These are phyloP conservation scores for Ascoidea tarda DNA, from an alignment of 805 yeast genomes.

Conservation along the genomic window DNA sequence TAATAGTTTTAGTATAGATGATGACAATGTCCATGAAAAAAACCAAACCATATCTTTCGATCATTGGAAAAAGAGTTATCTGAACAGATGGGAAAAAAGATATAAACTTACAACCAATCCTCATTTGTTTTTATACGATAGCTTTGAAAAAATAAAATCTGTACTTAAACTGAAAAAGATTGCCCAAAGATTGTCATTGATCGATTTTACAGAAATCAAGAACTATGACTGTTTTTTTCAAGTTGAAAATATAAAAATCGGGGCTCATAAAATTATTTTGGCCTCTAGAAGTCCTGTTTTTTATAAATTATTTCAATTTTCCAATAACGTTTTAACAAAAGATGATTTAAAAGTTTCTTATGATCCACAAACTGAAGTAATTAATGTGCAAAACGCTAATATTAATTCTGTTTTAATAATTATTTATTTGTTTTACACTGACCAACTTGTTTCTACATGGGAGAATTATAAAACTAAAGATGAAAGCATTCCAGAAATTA, in stretches of 20 bases:
- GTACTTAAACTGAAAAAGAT: too few species aligned
- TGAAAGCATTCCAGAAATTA: conserved; percentile 17
- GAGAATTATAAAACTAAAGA: conserved; percentile 16
- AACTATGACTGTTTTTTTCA: conserved; percentile 23
- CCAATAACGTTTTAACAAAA: not conserved
- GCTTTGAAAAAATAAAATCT: too few species aligned
- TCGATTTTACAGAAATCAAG: conserved; percentile 5
- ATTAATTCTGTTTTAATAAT: conserved; percentile 17
- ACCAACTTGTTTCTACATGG: conserved; percentile 31
- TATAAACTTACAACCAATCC: too few species aligned
- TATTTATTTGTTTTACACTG: conserved; percentile 37
- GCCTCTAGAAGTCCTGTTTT: conserved; percentile 19
- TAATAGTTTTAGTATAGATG: too few species aligned
- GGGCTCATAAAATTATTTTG: conserved; percentile 23
- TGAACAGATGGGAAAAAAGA: too few species aligned
- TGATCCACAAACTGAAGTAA: not conserved
- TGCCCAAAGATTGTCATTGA: too few species aligned
- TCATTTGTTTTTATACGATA: too few species aligned
- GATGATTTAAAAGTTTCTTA: not conserved
- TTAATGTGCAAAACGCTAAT: not conserved
- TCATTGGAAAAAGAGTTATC: too few species aligned
- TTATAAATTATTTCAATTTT: conserved; percentile 1
- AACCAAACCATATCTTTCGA: too few species aligned
- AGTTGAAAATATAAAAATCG: conserved; percentile 18
- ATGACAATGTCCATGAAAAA: too few species aligned